phyloP scores from a whole-genome alignment of 306 rosid species.

The Glycyrrhiza uralensis region DNA sequence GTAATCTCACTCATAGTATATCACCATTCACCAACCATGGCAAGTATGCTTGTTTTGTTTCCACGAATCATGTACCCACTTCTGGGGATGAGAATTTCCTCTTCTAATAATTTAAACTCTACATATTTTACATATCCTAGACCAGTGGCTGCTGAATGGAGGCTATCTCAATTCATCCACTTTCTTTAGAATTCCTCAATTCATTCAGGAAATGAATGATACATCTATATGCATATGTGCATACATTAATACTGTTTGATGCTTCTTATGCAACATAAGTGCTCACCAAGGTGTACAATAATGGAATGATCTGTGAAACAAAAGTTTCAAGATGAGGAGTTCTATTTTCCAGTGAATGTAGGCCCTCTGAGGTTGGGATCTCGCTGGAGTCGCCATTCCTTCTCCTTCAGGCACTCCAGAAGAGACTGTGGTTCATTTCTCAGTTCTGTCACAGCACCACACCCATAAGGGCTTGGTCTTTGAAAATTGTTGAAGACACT shows the following conservation, averaged over 20 bases:
- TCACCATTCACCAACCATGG: not conserved
- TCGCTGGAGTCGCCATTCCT: slow-evolving; percentile 64
- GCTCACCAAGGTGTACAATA: slow-evolving; percentile 18
- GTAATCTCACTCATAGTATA: not conserved
- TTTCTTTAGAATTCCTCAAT: slow-evolving; percentile 10
- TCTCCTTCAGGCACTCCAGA: slow-evolving; percentile 68
- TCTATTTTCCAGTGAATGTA: slow-evolving; percentile 61
- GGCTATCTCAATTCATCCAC: slow-evolving; percentile 23
- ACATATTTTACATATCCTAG: slow-evolving; percentile 11
- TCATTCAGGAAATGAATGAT: slow-evolving; percentile 19
- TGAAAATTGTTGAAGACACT: slow-evolving; percentile 51
- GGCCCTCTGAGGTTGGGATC: slow-evolving; percentile 60
- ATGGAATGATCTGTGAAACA: not conserved
- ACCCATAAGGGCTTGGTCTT: slow-evolving; percentile 55
- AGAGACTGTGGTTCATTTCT: slow-evolving; percentile 69
- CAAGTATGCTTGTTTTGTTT: not conserved
- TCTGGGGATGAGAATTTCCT: not conserved
- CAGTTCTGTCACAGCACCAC: slow-evolving; percentile 58
- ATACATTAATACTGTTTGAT: slow-evolving; percentile 4
- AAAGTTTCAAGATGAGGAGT: not conserved
- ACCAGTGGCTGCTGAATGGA: not conserved
- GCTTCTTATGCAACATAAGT: not conserved
- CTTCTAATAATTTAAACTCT: not conserved
- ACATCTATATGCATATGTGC: slow-evolving; percentile 36
- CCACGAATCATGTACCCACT: not conserved